Evolutionary conservation across 768 basidiomycete species (phyloP).

Genomic region (Leccinum olivaceopallidum): DNA sequence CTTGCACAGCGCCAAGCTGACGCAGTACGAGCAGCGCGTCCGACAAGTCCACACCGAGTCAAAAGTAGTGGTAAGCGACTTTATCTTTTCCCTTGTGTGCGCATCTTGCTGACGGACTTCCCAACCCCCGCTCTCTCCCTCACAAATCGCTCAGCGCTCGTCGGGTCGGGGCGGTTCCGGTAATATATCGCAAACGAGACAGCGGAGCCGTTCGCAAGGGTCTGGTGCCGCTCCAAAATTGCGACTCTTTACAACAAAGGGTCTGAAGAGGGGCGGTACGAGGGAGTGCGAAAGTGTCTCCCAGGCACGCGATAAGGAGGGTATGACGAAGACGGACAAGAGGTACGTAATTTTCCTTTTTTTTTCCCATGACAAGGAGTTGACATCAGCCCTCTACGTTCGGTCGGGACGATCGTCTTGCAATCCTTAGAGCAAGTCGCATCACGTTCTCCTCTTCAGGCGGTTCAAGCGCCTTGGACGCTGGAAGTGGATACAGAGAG

Average conservation of each 20-base stretch:
- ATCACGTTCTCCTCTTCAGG: conserved; percentile 16
- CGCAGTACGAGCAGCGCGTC: conserved; percentile 21
- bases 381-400: not conserved
- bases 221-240: not conserved
- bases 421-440: conserved; percentile 11
- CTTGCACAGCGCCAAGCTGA: conserved; percentile 13
- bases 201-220: conserved; percentile 12
- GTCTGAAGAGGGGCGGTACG: conserved; percentile 1
- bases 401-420: not conserved
- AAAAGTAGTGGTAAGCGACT: conserved; percentile 16
- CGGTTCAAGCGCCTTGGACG: not conserved
- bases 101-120: not conserved
- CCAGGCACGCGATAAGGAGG: not conserved
- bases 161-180: conserved; percentile 30
- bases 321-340: not conserved
- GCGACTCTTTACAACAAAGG: conserved; percentile 18
- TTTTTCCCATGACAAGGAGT: not conserved
- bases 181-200: conserved; percentile 21
- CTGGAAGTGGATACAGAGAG: not conserved
- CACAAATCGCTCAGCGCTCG: conserved; percentile 17
- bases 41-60: conserved; percentile 18
- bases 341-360: conserved; percentile 1
- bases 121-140: not conserved
- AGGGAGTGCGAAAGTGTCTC: not conserved
- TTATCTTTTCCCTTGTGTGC: not conserved